Percentiles rank a stretch among this genome's conserved stretches.
These are phyloP conservation scores for Lasiosphaeriaceae sp. DNA, from an alignment of 495 filamentous ascomycete genomes.

Conservation along the genomic window DNA sequence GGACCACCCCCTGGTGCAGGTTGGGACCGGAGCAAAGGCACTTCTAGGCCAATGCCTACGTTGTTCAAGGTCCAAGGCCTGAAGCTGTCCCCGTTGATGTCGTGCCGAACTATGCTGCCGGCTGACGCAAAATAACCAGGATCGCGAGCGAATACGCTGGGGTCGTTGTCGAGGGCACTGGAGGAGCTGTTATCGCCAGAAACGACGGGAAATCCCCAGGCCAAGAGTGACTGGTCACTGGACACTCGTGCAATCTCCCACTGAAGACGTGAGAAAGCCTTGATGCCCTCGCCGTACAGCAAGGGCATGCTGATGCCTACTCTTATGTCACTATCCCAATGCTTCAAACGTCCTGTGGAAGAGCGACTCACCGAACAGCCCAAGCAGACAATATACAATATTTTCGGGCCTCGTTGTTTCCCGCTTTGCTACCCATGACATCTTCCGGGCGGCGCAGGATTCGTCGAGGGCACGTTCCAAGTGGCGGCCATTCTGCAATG, in stretches of 20 bases:
- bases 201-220: background rate
- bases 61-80: too few species aligned
- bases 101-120: too few species aligned
- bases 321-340: too few species aligned
- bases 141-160: too few species aligned
- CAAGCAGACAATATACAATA: slow-evolving; percentile 14
- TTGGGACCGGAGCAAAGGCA: too few species aligned
- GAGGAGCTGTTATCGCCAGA: too few species aligned
- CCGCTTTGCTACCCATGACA: slow-evolving; percentile 13
- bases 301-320: slow-evolving; percentile 5
- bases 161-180: too few species aligned
- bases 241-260: slow-evolving; percentile 13
- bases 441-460: background rate
- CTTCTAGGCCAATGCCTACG: too few species aligned
- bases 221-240: slow-evolving; percentile 3
- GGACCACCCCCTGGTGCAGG: too few species aligned
- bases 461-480: background rate
- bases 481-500: background rate
- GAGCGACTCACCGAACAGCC: slow-evolving; percentile 11
- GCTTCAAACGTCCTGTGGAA: too few species aligned
- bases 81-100: too few species aligned
- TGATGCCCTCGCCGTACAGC: slow-evolving; percentile 10
- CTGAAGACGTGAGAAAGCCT: background rate
- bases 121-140: too few species aligned
- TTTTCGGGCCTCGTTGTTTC: slow-evolving; percentile 11